Percentiles rank a stretch among this genome's conserved stretches.
These are phyloP conservation scores for Phyllachora maydis DNA, from an alignment of 2,329 filamentous ascomycete species.

Conservation along the genomic window DNA sequence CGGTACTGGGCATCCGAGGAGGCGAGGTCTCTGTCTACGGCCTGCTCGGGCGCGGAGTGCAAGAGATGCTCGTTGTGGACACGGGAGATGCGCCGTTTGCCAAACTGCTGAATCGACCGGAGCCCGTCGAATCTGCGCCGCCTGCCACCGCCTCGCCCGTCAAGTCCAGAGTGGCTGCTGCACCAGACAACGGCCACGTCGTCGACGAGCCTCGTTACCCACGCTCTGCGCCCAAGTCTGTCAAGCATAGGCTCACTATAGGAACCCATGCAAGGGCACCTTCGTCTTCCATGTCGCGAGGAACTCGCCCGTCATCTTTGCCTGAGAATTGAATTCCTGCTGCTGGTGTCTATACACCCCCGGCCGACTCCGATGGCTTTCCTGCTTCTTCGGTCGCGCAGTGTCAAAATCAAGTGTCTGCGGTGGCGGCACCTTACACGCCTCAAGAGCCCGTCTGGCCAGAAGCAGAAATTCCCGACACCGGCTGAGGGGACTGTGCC, in stretches of 20 bases:
- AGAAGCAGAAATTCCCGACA: no score
- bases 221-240: not conserved
- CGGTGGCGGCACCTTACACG: no score
- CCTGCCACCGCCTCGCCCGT: no score
- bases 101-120: slow-evolving; percentile 11
- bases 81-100: slow-evolving; percentile 15
- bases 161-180: no score
- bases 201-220: not conserved
- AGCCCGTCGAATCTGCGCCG: not conserved
- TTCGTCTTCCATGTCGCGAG: not conserved
- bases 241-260: not conserved
- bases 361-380: no score
- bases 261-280: not conserved
- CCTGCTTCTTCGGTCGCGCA: no score
- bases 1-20: slow-evolving; percentile 33
- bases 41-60: slow-evolving; percentile 37
- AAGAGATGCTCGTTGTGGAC: slow-evolving; percentile 37
- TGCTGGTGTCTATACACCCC: not conserved
- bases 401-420: no score
- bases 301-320: not conserved
- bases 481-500: no score
- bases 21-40: slow-evolving; percentile 39
- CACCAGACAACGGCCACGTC: not conserved
- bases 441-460: no score
- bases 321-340: not conserved